A percentile compares a stretch with the other conserved stretches of the same genome.
phyloP scores from a whole-genome alignment of 208 protist species.

The Trypanosoma congolense region DNA sequence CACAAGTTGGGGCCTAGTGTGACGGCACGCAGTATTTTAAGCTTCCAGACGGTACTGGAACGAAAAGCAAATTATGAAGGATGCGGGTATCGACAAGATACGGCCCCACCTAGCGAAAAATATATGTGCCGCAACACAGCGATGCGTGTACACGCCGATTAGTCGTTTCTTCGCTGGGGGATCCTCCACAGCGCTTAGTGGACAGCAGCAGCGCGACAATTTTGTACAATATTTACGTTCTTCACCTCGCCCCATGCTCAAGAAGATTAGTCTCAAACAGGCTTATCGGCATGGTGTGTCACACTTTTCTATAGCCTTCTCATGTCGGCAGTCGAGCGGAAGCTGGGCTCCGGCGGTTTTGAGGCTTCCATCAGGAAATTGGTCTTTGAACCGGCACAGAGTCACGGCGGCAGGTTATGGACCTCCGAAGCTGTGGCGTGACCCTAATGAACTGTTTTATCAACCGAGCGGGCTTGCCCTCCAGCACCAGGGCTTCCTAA shows the following conservation, averaged over 20 bases:
- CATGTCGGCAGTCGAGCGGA: slow-evolving; percentile 66
- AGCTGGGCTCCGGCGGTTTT: slow-evolving; percentile 54
- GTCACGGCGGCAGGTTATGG: slow-evolving; percentile 66
- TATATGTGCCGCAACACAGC: slow-evolving; percentile 36
- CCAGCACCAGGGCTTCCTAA: slow-evolving; percentile 50
- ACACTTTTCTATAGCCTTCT: slow-evolving; percentile 76
- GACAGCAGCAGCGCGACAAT: slow-evolving; percentile 60
- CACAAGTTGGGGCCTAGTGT: slow-evolving; percentile 28
- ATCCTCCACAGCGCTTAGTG: slow-evolving; percentile 22
- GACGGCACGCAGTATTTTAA: slow-evolving; percentile 60
- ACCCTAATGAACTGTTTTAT: slow-evolving; percentile 81
- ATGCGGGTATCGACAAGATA: slow-evolving; percentile 27
- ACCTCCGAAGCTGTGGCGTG: slow-evolving; percentile 60
- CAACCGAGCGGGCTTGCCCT: slow-evolving; percentile 61
- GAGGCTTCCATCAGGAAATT: slow-evolving; percentile 54
- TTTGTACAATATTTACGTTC: slow-evolving; percentile 60
- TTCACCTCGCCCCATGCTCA: slow-evolving; percentile 15
- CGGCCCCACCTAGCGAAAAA: slow-evolving; percentile 23
- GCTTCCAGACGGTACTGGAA: slow-evolving; percentile 57
- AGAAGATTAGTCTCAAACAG: slow-evolving; percentile 13
- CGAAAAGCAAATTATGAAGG: slow-evolving; percentile 37
- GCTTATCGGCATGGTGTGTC: slow-evolving; percentile 24
- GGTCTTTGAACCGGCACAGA: slow-evolving; percentile 67
- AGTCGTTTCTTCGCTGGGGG: slow-evolving; percentile 52
- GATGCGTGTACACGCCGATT: slow-evolving; percentile 45